phyloP scores from a whole-genome alignment of 306 rosid species.

The Elaeagnus macrophylla region DNA sequence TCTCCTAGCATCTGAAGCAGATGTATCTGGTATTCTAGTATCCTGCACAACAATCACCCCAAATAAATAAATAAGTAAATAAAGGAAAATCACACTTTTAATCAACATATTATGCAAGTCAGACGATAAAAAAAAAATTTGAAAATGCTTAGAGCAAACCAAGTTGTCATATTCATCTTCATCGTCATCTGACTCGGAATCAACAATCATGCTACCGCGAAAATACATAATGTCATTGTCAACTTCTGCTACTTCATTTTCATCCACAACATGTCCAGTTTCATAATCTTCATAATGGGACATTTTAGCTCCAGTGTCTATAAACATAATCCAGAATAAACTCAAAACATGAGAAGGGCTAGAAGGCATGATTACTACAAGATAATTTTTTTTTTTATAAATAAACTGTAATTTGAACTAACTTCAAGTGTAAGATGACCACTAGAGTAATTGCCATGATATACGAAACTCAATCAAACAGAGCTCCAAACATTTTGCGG shows the following conservation, averaged over 20 bases:
- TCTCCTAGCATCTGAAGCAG: slow-evolving; percentile 27
- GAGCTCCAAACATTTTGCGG: no score
- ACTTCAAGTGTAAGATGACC: neutral
- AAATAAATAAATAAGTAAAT: neutral
- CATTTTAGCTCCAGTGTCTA: slow-evolving; percentile 8
- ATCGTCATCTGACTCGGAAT: slow-evolving; percentile 18
- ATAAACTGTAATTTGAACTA: neutral
- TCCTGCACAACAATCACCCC: slow-evolving; percentile 11
- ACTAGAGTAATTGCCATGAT: no score
- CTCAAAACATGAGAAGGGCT: neutral
- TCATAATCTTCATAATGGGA: slow-evolving; percentile 19
- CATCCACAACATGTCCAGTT: slow-evolving; percentile 21
- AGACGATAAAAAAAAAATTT: neutral
- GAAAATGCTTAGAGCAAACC: slow-evolving; percentile 16
- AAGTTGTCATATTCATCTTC: slow-evolving; percentile 1
- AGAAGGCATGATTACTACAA: neutral
- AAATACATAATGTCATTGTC: slow-evolving; percentile 17
- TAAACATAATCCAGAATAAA: slow-evolving; percentile 1
- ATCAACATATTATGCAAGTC: neutral
- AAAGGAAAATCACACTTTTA: neutral
- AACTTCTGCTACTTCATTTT: slow-evolving; percentile 22
- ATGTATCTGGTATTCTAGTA: slow-evolving; percentile 19
- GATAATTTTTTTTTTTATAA: neutral
- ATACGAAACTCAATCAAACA: no score
- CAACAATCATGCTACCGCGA: slow-evolving; percentile 11